Evolutionary conservation across 176 grass and related monocot genomes (phyloP).

Genomic region (Pontederia crassipes): DNA sequence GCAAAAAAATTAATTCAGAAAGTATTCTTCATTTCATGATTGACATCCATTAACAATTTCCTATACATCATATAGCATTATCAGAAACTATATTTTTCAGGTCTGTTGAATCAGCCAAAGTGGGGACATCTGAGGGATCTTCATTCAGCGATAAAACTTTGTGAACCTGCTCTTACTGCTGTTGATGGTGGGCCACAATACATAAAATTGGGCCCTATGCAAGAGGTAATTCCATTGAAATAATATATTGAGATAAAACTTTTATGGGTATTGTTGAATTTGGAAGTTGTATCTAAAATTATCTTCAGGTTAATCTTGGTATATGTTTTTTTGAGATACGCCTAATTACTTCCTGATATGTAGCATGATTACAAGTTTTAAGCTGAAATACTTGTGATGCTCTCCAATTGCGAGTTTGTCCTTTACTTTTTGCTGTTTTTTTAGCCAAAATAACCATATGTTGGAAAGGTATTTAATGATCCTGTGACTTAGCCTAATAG

Average conservation of each 20-base stretch:
- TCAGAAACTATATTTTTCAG: conserved; percentile 27
- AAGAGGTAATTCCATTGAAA: conserved; percentile 54
- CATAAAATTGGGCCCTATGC: conserved; percentile 80
- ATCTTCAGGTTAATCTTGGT: too few species aligned
- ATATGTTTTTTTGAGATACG: too few species aligned
- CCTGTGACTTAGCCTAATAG: too few species aligned
- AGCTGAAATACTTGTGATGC: too few species aligned
- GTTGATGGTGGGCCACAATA: conserved; percentile 72
- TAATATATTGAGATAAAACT: neutral
- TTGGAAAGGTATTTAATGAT: too few species aligned
- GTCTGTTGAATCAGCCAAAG: conserved; percentile 81
- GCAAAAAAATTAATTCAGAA: conserved; percentile 1
- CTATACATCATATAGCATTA: neutral
- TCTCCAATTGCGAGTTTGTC: too few species aligned
- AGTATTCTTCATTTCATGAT: neutral
- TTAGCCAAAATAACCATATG: too few species aligned
- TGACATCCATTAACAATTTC: neutral
- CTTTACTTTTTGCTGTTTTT: too few species aligned
- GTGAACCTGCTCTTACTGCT: conserved; percentile 80
- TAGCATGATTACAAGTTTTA: too few species aligned
- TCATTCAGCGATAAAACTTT: conserved; percentile 80
- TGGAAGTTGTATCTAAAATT: too few species aligned
- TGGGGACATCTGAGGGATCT: conserved; percentile 93
- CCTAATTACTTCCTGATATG: too few species aligned
- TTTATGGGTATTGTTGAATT: neutral